Evolutionary conservation across 371 early-diverging fungal genomes (phyloP).

Genomic region (Haplosporangium sp.): DNA sequence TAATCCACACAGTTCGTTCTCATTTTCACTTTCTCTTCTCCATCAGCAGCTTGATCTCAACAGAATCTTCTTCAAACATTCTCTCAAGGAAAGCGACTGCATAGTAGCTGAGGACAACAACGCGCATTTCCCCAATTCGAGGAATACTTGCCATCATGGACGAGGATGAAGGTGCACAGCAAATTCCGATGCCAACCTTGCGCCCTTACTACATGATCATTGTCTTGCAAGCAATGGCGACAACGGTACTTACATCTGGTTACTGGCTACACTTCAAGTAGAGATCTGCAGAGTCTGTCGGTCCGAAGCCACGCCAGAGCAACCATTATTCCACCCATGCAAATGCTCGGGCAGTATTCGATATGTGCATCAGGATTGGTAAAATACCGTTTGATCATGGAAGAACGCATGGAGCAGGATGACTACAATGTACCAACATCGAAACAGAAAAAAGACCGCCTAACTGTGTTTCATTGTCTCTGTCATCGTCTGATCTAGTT

Average conservation of each 20-base stretch:
- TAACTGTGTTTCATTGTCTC: neutral
- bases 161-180: conserved; percentile 30
- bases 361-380: conserved; percentile 91
- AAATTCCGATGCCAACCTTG: neutral
- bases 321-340: conserved; percentile 92
- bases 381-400: conserved; percentile 15
- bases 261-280: conserved; percentile 1
- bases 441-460: no score
- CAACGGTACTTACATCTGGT: no score
- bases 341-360: conserved; percentile 93
- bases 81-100: neutral
- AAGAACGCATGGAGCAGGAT: no score
- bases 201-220: neutral
- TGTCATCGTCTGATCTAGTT: conserved; percentile 52
- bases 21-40: neutral
- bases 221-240: neutral
- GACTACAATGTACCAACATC: neutral
- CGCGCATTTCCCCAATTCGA: no score
- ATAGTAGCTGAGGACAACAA: no score
- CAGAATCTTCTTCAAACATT: neutral
- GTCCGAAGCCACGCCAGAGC: conserved; percentile 75
- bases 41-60: neutral
- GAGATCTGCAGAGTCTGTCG: conserved; percentile 94
- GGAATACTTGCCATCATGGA: conserved; percentile 12
- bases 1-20: neutral